Percentiles rank a stretch among this genome's conserved stretches.
Conservation (phyloP, 1,284 basidiomycete genomes). For the Erythrobasidium hasegawianum region DNA sequence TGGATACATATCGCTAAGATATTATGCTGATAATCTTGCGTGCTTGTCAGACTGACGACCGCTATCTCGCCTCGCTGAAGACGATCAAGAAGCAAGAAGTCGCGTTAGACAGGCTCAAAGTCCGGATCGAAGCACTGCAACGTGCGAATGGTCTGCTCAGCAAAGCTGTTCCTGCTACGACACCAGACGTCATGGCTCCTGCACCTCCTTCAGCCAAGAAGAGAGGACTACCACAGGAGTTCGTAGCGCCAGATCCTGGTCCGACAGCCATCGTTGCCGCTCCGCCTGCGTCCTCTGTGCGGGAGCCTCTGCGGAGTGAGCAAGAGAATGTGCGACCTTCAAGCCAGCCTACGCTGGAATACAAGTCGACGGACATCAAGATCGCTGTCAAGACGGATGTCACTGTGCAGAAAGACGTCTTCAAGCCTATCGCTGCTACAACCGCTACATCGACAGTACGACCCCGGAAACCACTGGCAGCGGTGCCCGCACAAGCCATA, state of each 20-base stretch:
- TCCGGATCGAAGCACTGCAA: slow-evolving; percentile 22
- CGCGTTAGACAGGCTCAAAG: slow-evolving; percentile 22
- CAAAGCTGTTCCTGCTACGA: background rate
- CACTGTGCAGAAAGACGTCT: background rate
- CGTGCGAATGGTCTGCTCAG: slow-evolving; percentile 15
- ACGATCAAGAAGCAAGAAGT: slow-evolving; percentile 25
- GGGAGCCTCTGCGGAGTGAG: background rate
- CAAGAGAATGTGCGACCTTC: background rate
- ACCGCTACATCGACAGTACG: background rate
- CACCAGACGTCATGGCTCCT: slow-evolving; percentile 14
- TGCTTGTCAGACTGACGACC: slow-evolving; percentile 23
- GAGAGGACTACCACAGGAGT: slow-evolving; percentile 19
- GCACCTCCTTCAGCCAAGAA: slow-evolving; percentile 18
- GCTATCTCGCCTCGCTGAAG: slow-evolving; percentile 26
- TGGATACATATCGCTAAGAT: background rate
- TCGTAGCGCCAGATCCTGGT: slow-evolving; percentile 26
- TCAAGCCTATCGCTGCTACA: background rate
- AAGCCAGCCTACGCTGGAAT: background rate
- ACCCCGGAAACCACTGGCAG: background rate
- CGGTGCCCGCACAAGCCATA: slow-evolving; percentile 5
- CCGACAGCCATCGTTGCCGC: slow-evolving; percentile 3
- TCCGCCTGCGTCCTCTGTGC: too few relatives aligned
- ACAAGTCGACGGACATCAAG: background rate
- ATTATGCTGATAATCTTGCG: background rate
- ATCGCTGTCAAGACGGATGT: background rate